phyloP scores from a whole-genome alignment of 306 rosid species.

The Argentina anserina region DNA sequence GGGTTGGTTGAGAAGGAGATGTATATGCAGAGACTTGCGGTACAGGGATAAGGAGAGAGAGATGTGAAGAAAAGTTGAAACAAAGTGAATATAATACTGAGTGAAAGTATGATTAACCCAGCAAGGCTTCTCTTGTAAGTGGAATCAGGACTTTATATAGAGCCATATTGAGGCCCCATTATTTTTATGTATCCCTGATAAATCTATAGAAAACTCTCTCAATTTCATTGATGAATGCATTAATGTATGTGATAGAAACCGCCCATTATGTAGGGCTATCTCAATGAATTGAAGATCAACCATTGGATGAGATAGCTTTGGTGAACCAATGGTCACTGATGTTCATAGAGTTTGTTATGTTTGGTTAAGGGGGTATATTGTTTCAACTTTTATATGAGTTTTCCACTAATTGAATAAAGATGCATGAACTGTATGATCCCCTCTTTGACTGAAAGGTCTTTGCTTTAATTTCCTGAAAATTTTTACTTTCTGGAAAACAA shows the following conservation, averaged over 20 bases:
- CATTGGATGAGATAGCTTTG: conserved; percentile 25
- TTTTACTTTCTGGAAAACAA: conserved; percentile 30
- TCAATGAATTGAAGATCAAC: neutral
- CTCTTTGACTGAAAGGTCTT: conserved; percentile 30
- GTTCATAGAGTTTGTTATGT: neutral
- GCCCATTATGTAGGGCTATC: conserved; percentile 61
- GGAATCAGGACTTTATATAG: conserved; percentile 49
- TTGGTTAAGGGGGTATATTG: neutral
- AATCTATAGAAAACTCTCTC: conserved; percentile 12
- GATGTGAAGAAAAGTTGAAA: conserved; percentile 17
- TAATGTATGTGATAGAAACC: conserved; percentile 34
- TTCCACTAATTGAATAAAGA: conserved; percentile 30
- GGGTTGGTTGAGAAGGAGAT: conserved; percentile 20
- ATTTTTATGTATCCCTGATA: conserved; percentile 12
- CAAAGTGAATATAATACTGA: conserved; percentile 33
- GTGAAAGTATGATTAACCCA: conserved; percentile 25
- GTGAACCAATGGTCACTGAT: neutral
- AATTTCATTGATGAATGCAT: conserved; percentile 39
- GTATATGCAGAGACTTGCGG: neutral
- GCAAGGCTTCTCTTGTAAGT: conserved; percentile 34
- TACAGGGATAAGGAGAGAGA: conserved; percentile 38
- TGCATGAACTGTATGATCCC: conserved; percentile 53
- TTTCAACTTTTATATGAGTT: neutral
- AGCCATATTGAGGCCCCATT: conserved; percentile 35
- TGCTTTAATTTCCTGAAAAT: conserved; percentile 24